A percentile compares a stretch with the other conserved stretches of the same genome.
These are phyloP conservation scores for Cucumis melo DNA, from an alignment of 306 rosid genomes.

Conservation along the genomic window DNA sequence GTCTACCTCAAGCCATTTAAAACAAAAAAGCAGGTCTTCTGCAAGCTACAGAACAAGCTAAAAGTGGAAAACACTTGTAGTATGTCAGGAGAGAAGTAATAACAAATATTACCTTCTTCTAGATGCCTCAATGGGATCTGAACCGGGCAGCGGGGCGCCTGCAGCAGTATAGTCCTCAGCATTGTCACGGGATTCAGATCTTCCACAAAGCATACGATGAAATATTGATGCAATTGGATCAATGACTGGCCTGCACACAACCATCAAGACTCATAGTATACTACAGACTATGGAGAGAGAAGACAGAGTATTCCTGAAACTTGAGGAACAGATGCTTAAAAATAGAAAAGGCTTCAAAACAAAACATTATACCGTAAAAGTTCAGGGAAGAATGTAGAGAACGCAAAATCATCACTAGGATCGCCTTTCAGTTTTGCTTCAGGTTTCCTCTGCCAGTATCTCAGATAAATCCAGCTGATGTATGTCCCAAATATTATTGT, in stretches of 20 bases:
- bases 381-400: conserved; percentile 91
- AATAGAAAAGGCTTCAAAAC: not conserved
- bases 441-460: conserved; percentile 84
- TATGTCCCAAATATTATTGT: conserved; percentile 73
- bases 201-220: conserved; percentile 83
- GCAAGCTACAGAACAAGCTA: not conserved
- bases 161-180: conserved; percentile 34
- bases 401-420: conserved; percentile 91
- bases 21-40: not conserved
- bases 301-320: conserved; percentile 3
- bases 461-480: conserved; percentile 92
- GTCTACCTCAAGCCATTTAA: not conserved
- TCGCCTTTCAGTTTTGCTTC: conserved; percentile 86
- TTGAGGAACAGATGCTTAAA: not conserved
- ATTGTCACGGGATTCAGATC: conserved; percentile 39
- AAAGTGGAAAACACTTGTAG: not conserved
- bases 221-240: conserved; percentile 77
- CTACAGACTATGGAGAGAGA: not conserved
- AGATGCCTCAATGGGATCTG: conserved; percentile 85
- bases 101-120: conserved; percentile 56
- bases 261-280: conserved; percentile 8
- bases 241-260: conserved; percentile 50
- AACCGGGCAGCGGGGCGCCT: conserved; percentile 66
- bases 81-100: conserved; percentile 6
- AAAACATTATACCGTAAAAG: conserved; percentile 33